A percentile compares a stretch with the other conserved stretches of the same genome.
phyloP scores from a whole-genome alignment of 2,329 filamentous ascomycete species.

The Venturiaceae sp. region DNA sequence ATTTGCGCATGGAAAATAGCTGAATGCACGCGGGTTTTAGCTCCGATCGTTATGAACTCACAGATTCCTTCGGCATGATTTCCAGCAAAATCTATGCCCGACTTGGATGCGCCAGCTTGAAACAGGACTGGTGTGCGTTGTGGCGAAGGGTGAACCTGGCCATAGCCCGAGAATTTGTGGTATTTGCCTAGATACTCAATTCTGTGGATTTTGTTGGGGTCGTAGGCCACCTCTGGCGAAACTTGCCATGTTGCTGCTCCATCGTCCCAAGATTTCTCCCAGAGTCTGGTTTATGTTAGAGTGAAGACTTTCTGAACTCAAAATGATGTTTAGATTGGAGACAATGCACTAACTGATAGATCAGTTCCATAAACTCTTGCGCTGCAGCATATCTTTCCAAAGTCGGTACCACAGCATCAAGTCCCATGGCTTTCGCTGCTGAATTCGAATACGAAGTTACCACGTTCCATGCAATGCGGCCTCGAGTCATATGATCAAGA shows the following conservation, averaged over 20 bases:
- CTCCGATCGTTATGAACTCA: no score
- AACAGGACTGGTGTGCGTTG: slow-evolving; percentile 30
- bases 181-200: slow-evolving; percentile 54
- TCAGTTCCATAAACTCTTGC: slow-evolving; percentile 50
- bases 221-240: slow-evolving; percentile 45
- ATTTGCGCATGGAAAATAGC: no score
- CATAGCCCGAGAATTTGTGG: slow-evolving; percentile 33
- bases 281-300: slow-evolving; percentile 25
- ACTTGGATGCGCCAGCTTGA: slow-evolving; percentile 50
- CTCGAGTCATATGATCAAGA: background rate
- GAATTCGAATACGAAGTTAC: slow-evolving; percentile 26
- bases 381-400: slow-evolving; percentile 52
- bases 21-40: no score
- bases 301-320: no score
- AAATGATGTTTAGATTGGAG: background rate
- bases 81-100: slow-evolving; percentile 46
- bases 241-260: slow-evolving; percentile 46
- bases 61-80: slow-evolving; percentile 53
- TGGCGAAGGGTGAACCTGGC: slow-evolving; percentile 33
- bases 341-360: slow-evolving; percentile 31
- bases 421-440: slow-evolving; percentile 28
- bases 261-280: slow-evolving; percentile 44
- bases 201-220: slow-evolving; percentile 48
- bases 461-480: background rate
- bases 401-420: slow-evolving; percentile 48